Base-by-base conservation (phyloP, 495 filamentous ascomycete genomes). In the Lasiosphaeria ovina region DNA sequence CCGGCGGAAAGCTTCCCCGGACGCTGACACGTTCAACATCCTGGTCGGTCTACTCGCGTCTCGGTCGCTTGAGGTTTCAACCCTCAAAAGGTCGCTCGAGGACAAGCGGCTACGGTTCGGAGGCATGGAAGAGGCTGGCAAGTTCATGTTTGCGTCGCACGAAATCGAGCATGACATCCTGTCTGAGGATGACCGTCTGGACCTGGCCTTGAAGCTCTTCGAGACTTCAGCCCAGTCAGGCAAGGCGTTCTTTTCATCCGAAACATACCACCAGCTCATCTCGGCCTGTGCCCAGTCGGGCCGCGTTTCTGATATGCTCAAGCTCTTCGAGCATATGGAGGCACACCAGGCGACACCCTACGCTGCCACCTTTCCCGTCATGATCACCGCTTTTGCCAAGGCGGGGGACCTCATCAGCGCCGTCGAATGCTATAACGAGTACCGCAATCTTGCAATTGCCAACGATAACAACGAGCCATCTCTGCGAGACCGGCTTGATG, bases 391-490 rank as follows among this genome's bases (percentile, higher is more conserved):
- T 0, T 98, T 97, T 68, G 92, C 89, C 49, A 82, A 82, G 35
- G 81, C 81, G 5, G 87, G 91, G 14, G 91, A 98, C 66, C 79
- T 98, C 42, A 78, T 81, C 66, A 93, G 89, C 62, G 95, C 91
- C n/a, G 87, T 96, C 10, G 94, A 98, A 67, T 91, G 90, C 76
- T 97, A 96, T 76, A 90, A 95, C 64, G 91, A 93, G 73, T 98
- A 98, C 80, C 91, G 89, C 68, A 79, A 81, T 10, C 81, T 96
- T 14, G 93, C 91, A 34, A 83, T 94, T 61, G 87, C 86, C 34
- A 82, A 94, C 65, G 89, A 96, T 73, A 82, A 82, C 40, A 92
- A 92, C 33, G 81, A 87, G 49, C 79, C 87, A 57, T 81, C 81
- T n/a, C 78, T 89, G 35, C 81, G 86, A 40, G 81, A 89, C 57